These are phyloP conservation scores for Leucocoprinus birnbaumii DNA, from an alignment of 768 basidiomycete genomes.

Conservation along the genomic window DNA sequence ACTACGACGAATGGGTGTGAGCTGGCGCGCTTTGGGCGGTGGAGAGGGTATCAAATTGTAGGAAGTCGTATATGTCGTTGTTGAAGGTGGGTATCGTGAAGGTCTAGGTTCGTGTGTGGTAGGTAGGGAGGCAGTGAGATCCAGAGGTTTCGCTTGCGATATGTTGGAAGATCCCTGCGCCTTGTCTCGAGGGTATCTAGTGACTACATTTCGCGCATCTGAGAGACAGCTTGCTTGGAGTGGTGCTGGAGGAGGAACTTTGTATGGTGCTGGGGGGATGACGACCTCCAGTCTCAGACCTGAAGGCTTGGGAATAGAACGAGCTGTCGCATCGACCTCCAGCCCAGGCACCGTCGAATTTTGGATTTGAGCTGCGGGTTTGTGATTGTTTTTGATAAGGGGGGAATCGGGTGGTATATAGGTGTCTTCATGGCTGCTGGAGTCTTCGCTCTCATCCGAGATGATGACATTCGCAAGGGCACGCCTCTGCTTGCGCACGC, in stretches of 20 bases:
- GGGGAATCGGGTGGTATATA: slow-evolving; percentile 14
- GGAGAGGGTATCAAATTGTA: slow-evolving; percentile 27
- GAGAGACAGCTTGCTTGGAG: neutral
- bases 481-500: slow-evolving; percentile 24
- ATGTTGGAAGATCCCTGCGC: too few species aligned
- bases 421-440: neutral
- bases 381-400: slow-evolving; percentile 10
- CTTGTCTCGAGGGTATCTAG: too few species aligned
- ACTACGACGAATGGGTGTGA: slow-evolving; percentile 63
- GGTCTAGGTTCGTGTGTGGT: neutral
- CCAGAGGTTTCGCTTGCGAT: neutral
- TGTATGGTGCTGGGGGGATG: slow-evolving; percentile 37
- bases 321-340: neutral
- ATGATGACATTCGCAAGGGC: slow-evolving; percentile 27
- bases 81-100: slow-evolving; percentile 3
- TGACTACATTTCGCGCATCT: too few species aligned
- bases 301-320: slow-evolving; percentile 5
- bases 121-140: neutral
- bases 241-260: slow-evolving; percentile 8
- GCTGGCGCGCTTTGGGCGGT: slow-evolving; percentile 48
- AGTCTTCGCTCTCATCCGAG: slow-evolving; percentile 46
- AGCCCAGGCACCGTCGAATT: neutral
- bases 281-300: slow-evolving; percentile 35
- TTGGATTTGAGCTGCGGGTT: neutral
- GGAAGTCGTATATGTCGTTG: neutral